Conservation (phyloP, 2,329 filamentous ascomycete genomes). For the Fusarium sp. region DNA sequence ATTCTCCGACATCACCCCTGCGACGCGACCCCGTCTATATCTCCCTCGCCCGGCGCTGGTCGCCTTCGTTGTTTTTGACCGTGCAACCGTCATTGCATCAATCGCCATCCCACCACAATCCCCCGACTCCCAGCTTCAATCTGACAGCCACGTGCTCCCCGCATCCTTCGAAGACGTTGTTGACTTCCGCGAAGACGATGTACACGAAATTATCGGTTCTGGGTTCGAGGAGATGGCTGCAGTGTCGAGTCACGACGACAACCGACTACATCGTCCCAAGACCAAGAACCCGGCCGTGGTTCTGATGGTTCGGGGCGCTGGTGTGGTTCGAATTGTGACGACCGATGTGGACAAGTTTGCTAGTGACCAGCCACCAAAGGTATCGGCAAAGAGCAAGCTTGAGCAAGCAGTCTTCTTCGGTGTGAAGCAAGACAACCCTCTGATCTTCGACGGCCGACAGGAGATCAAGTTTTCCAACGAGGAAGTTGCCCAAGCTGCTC, state of each 20-base stretch:
- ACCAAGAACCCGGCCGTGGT: slow-evolving; percentile 73
- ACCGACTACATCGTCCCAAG: slow-evolving; percentile 63
- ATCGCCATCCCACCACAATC: slow-evolving; percentile 75
- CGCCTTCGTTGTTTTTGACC: slow-evolving; percentile 84
- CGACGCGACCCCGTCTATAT: slow-evolving; percentile 73
- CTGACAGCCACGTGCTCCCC: slow-evolving; percentile 72
- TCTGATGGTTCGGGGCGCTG: slow-evolving; percentile 72
- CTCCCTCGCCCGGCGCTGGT: slow-evolving; percentile 83
- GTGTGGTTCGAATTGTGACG: slow-evolving; percentile 70
- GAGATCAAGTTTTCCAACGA: slow-evolving; percentile 74
- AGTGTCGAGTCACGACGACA: slow-evolving; percentile 56
- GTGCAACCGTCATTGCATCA: slow-evolving; percentile 82
- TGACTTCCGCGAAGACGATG: slow-evolving; percentile 76
- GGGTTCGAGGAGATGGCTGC: slow-evolving; percentile 70
- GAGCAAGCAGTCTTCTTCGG: slow-evolving; percentile 97
- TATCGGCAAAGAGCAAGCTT: slow-evolving; percentile 89
- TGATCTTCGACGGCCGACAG: slow-evolving; percentile 81
- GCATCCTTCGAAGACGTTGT: slow-evolving; percentile 87
- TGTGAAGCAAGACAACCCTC: slow-evolving; percentile 81
- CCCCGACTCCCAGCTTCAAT: slow-evolving; percentile 80
- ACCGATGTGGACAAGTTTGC: slow-evolving; percentile 71
- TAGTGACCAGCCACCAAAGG: slow-evolving; percentile 67
- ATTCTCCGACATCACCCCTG: slow-evolving; percentile 49
- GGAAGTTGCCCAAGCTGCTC: slow-evolving; percentile 81
- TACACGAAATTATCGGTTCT: slow-evolving; percentile 73